A percentile compares a stretch with the other conserved stretches of the same genome.
Conservation (phyloP, 2,329 filamentous ascomycete genomes). For the Pseudopyrenochaeta lycopersici region DNA sequence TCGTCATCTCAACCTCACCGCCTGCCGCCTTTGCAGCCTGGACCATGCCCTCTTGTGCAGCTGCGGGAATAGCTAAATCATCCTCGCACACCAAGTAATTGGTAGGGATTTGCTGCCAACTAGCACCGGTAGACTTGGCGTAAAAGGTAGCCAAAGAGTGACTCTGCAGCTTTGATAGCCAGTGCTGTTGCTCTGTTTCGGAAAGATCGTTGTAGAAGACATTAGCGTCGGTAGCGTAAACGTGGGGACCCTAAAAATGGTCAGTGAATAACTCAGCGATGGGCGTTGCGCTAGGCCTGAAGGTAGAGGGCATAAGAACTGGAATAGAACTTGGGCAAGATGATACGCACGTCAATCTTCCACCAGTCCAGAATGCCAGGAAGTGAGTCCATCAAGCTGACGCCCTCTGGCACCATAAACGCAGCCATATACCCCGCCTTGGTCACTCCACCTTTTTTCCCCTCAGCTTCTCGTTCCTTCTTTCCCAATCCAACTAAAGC, state of each 20-base stretch:
- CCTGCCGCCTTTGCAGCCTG: slow-evolving; percentile 35
- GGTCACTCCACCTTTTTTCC: slow-evolving; percentile 51
- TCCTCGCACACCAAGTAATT: slow-evolving; percentile 50
- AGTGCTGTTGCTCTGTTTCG: slow-evolving; percentile 28
- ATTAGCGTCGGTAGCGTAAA: slow-evolving; percentile 7
- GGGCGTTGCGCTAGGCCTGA: neutral
- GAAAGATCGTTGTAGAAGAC: slow-evolving; percentile 44
- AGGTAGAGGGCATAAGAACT: neutral
- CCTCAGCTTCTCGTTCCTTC: slow-evolving; percentile 40
- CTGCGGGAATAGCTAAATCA: slow-evolving; percentile 43
- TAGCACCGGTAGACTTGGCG: slow-evolving; percentile 33
- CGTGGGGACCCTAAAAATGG: neutral
- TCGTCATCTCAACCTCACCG: slow-evolving; percentile 41
- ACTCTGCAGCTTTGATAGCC: slow-evolving; percentile 25
- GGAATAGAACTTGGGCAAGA: neutral
- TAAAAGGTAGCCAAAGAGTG: slow-evolving; percentile 39
- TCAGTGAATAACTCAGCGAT: neutral
- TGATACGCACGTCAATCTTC: slow-evolving; percentile 29
- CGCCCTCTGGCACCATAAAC: slow-evolving; percentile 48
- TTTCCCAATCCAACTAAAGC: slow-evolving; percentile 47
- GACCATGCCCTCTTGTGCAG: slow-evolving; percentile 44
- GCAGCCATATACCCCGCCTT: slow-evolving; percentile 48
- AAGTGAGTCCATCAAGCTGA: slow-evolving; percentile 41
- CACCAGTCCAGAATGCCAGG: slow-evolving; percentile 37
- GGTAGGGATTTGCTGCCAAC: slow-evolving; percentile 48